Conservation (phyloP, 2,329 filamentous ascomycete genomes). For the Trichoderma endophyticum region DNA sequence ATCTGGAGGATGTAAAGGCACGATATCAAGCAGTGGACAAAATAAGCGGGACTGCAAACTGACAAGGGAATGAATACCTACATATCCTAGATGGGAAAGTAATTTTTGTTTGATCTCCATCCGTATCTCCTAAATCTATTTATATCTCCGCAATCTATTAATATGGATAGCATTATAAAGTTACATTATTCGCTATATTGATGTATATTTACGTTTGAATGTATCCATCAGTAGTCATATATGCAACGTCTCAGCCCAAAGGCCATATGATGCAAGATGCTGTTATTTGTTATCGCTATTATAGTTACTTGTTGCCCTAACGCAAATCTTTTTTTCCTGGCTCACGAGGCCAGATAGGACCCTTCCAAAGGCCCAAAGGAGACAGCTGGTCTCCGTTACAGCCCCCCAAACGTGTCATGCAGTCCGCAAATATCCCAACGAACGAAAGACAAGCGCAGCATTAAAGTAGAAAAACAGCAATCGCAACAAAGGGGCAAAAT, state of each 20-base stretch:
- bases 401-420: not conserved
- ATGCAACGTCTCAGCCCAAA: not conserved
- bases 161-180: not conserved
- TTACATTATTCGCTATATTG: not conserved
- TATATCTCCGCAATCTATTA: not conserved
- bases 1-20: not conserved
- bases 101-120: not conserved
- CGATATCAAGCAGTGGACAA: not conserved
- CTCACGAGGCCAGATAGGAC: not conserved
- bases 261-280: not conserved
- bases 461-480: not conserved
- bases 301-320: not conserved
- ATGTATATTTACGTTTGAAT: not conserved
- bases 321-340: not conserved
- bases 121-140: not conserved
- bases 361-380: constrained; percentile 1
- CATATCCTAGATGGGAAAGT: not conserved
- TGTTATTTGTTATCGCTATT: not conserved
- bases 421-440: constrained; percentile 12
- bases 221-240: not conserved
- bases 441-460: not conserved
- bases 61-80: not conserved
- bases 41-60: not conserved
- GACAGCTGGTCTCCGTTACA: constrained; percentile 6
- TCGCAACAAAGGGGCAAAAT: not conserved